phyloP scores from a whole-genome alignment of 805 yeast species.

The Myxozyma neotropica region DNA sequence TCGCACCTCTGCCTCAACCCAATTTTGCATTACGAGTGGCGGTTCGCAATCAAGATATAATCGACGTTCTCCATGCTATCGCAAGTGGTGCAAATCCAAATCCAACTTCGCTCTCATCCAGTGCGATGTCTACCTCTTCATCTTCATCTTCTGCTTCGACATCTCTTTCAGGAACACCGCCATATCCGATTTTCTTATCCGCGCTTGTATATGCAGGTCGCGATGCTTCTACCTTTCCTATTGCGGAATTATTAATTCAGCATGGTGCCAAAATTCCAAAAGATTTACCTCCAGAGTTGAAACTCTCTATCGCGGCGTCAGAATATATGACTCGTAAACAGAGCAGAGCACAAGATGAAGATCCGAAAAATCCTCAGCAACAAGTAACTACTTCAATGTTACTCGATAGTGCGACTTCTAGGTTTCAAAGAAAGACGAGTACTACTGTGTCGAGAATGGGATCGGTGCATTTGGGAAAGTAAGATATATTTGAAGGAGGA shows the following conservation, averaged over 20 bases:
- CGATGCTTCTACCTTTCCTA: constrained; percentile 40
- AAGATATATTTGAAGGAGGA: background rate
- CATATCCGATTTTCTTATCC: constrained; percentile 41
- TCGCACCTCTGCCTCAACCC: constrained; percentile 40
- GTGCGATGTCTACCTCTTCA: constrained; percentile 2
- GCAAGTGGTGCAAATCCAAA: constrained; percentile 48
- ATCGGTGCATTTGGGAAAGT: background rate
- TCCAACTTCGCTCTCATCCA: constrained; percentile 11
- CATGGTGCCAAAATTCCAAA: constrained; percentile 43
- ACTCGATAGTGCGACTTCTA: background rate
- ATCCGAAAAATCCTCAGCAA: background rate
- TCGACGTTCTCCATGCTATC: constrained; percentile 41
- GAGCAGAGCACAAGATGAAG: background rate
- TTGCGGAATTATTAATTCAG: constrained; percentile 46
- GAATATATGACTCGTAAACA: constrained; percentile 14
- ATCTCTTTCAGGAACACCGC: background rate
- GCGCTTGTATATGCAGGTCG: constrained; percentile 41
- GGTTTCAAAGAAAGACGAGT: background rate
- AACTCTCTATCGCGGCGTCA: constrained; percentile 13
- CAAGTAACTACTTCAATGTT: background rate
- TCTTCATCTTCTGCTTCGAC: constrained; percentile 4
- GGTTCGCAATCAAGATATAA: constrained; percentile 40
- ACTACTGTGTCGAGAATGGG: background rate
- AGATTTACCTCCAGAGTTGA: constrained; percentile 23
- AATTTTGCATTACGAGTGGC: constrained; percentile 43